A percentile compares a stretch with the other conserved stretches of the same genome.
Conservation (phyloP, 352 stramenopile species). For the Phytophthora pistaciae region DNA sequence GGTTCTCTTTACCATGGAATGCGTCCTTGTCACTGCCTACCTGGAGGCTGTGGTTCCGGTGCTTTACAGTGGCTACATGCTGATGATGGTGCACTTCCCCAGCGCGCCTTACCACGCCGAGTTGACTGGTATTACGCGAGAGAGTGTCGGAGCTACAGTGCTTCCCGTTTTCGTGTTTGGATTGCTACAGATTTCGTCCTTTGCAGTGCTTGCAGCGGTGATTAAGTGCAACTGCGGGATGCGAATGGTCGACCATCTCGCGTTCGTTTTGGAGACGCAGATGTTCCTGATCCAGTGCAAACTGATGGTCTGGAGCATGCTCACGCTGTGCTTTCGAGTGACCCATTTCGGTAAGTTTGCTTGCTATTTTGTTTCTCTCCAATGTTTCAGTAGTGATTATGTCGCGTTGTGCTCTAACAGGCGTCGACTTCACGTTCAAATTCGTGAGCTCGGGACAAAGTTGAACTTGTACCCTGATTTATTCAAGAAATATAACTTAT, state of each 20-base stretch:
- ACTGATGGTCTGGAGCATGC: neutral
- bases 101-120: neutral
- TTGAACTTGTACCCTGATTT: neutral
- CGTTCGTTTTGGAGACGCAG: neutral
- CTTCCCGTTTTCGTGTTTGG: neutral
- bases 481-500: neutral
- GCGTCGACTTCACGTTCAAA: neutral
- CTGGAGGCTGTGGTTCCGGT: neutral
- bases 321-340: neutral
- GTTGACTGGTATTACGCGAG: neutral
- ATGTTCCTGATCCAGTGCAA: constrained; percentile 1
- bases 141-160: neutral
- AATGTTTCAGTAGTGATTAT: neutral
- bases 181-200: neutral
- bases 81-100: constrained; percentile 1
- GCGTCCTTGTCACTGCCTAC: neutral
- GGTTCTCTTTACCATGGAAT: neutral
- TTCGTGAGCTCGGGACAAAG: neutral
- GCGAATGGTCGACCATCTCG: neutral
- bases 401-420: neutral
- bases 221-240: neutral
- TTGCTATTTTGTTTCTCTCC: neutral
- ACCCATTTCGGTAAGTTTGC: neutral
- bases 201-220: neutral
- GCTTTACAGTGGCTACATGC: neutral